Evolutionary conservation across 148 eudicot species (phyloP).

Genomic region (Diospyros kaki): DNA sequence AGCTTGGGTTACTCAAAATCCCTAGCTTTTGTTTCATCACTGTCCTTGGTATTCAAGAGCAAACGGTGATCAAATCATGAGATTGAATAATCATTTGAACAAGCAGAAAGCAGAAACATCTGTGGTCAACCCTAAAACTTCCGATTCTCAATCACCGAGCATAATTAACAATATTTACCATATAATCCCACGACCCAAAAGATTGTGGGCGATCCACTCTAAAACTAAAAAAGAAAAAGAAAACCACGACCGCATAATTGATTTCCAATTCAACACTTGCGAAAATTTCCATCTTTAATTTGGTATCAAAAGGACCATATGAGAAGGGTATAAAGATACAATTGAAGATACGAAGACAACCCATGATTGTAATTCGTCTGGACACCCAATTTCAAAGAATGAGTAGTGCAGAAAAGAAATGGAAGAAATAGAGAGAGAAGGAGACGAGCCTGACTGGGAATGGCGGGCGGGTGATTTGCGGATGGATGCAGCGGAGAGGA

Average conservation of each 20-base stretch:
- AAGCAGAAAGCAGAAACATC: background rate
- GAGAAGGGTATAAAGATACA: background rate
- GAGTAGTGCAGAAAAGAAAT: background rate
- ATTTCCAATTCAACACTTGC: background rate
- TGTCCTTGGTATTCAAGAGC: no score
- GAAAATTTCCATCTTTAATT: background rate
- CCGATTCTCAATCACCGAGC: background rate
- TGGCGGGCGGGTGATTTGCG: slow-evolving; percentile 26
- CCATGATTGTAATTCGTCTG: background rate
- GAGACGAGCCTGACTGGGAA: slow-evolving; percentile 33
- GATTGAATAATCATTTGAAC: background rate
- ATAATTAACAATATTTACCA: background rate
- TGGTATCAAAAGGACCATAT: background rate
- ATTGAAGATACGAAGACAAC: background rate
- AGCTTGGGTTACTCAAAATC: no score
- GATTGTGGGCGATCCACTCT: background rate
- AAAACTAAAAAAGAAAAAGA: background rate
- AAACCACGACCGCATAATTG: background rate
- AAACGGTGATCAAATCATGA: background rate
- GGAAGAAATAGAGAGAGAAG: background rate
- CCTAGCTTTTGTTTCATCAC: no score
- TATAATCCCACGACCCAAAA: background rate
- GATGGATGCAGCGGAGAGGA: slow-evolving; percentile 45
- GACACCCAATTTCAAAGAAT: background rate
- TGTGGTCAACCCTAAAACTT: background rate